These are phyloP conservation scores for Kwoniella europaea DNA, from an alignment of 768 basidiomycete genomes.

Conservation along the genomic window DNA sequence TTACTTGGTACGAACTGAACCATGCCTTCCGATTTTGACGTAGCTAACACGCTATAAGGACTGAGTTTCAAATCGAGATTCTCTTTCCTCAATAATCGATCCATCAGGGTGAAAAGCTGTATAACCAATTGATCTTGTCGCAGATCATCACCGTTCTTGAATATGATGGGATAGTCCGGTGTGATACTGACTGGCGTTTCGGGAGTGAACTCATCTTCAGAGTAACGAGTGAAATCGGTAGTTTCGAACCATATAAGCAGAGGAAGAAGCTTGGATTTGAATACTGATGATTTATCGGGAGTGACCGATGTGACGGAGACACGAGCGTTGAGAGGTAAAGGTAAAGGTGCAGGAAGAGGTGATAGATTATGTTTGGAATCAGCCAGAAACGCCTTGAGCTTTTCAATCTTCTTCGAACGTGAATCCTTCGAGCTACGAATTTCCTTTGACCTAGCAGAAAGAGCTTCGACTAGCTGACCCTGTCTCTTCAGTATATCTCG, in stretches of 20 bases:
- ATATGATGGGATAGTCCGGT: constrained; percentile 86
- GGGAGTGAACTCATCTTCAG: constrained; percentile 50
- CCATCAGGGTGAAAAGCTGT: constrained; percentile 98
- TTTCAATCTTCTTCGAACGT: constrained; percentile 96
- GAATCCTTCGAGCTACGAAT: constrained; percentile 88
- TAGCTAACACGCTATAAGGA: constrained; percentile 87
- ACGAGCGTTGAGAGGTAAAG: constrained; percentile 88
- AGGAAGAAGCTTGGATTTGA: constrained; percentile 96
- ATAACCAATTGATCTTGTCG: constrained; percentile 98
- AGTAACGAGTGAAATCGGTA: constrained; percentile 62
- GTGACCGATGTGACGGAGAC: constrained; percentile 83
- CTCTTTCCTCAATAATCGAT: constrained; percentile 87
- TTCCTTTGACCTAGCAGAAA: constrained; percentile 84
- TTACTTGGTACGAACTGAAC: constrained; percentile 94
- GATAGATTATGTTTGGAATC: constrained; percentile 85
- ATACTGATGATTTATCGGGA: constrained; percentile 89
- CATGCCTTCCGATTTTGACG: constrained; percentile 91
- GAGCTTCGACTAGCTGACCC: constrained; percentile 81
- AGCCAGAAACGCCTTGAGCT: constrained; percentile 78
- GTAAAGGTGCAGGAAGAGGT: constrained; percentile 72
- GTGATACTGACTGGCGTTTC: constrained; percentile 56
- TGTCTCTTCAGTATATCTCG: constrained; percentile 89
- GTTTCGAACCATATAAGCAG: constrained; percentile 88
- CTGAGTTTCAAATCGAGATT: constrained; percentile 85
- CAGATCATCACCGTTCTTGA: constrained; percentile 99